These are phyloP conservation scores for Selenicereus undatus DNA, from an alignment of 148 eudicot species.

Conservation along the genomic window DNA sequence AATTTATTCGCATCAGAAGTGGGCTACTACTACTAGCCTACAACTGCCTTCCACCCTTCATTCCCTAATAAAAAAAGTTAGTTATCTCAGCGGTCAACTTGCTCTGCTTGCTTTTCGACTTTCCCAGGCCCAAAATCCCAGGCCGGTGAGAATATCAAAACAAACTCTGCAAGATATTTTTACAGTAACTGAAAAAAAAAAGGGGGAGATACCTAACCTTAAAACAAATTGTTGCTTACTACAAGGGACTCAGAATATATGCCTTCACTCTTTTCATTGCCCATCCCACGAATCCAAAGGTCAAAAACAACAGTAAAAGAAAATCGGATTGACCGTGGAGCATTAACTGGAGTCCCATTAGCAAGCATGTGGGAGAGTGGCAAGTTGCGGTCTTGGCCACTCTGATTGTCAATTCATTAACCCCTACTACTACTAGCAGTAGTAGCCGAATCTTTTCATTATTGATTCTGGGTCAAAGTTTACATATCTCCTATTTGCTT, in stretches of 20 bases:
- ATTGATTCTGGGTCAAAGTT: neutral
- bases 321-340: neutral
- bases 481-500: neutral
- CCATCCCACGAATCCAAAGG: neutral
- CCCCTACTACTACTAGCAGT: neutral
- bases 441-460: neutral
- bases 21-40: neutral
- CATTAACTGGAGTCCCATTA: neutral
- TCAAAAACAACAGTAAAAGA: neutral
- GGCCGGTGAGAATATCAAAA: neutral
- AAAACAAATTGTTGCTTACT: constrained; percentile 2
- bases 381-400: neutral
- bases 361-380: constrained; percentile 10
- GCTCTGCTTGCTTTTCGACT: neutral
- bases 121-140: neutral
- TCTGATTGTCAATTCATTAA: constrained; percentile 7
- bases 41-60: neutral
- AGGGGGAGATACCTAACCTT: constrained; percentile 5
- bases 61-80: neutral
- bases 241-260: neutral
- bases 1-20: too few relatives aligned
- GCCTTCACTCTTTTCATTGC: neutral
- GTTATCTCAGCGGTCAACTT: constrained; percentile 3
- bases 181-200: neutral
- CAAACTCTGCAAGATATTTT: neutral